phyloP scores from a whole-genome alignment of 1,139 yeast genomes.

The Spathaspora jeffriesii region DNA sequence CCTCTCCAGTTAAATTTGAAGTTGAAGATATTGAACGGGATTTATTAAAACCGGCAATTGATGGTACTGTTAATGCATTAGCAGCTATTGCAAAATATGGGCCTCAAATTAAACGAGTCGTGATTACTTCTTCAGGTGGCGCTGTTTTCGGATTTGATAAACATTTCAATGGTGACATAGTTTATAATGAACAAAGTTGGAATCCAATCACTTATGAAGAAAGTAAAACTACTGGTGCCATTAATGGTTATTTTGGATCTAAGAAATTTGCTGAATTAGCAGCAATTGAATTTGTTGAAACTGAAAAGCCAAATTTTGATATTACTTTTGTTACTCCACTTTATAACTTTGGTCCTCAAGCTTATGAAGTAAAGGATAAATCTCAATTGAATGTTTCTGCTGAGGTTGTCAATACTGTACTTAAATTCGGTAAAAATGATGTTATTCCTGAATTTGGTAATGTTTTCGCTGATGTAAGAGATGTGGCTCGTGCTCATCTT shows the following conservation, averaged over 20 bases:
- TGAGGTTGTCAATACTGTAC: background rate
- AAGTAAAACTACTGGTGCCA: background rate
- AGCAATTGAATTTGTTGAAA: background rate
- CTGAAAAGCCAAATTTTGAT: background rate
- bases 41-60: background rate
- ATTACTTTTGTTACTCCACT: background rate
- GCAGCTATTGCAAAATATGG: background rate
- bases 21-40: background rate
- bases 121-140: background rate
- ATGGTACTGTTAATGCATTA: background rate
- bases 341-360: background rate
- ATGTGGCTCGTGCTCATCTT: background rate
- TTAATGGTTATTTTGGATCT: background rate
- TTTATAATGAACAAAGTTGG: background rate
- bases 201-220: background rate
- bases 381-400: background rate
- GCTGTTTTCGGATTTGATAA: background rate
- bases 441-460: background rate
- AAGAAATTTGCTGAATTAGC: background rate
- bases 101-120: background rate
- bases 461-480: background rate
- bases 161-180: background rate
- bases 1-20: background rate
- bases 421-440: background rate
- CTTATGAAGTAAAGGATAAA: background rate